These are phyloP conservation scores for Passalora sequoiae DNA, from an alignment of 2,329 filamentous ascomycete genomes.

Conservation along the genomic window DNA sequence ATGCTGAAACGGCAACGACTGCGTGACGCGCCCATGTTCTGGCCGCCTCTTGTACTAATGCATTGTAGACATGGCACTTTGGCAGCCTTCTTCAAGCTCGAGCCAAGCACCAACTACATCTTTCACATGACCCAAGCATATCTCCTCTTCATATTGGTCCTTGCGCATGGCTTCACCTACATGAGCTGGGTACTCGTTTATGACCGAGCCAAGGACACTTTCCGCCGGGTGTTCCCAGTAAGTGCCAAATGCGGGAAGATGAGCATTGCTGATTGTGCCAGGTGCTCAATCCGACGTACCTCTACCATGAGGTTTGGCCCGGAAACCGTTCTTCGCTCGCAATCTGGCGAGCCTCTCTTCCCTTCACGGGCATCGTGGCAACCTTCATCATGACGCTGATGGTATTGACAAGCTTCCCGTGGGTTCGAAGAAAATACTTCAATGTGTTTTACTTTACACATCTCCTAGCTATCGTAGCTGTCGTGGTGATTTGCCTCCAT, in stretches of 20 bases:
- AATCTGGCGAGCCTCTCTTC: slow-evolving; percentile 15
- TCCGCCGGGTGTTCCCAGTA: slow-evolving; percentile 10
- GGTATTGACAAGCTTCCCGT: slow-evolving; percentile 14
- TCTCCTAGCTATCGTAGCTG: slow-evolving; percentile 12
- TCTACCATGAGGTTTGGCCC: slow-evolving; percentile 17
- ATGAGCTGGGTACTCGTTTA: slow-evolving; percentile 7
- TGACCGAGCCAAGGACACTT: slow-evolving; percentile 2
- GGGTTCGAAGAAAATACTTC: slow-evolving; percentile 14
- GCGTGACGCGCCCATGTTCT: no score
- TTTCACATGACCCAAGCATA: slow-evolving; percentile 16
- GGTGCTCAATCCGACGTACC: slow-evolving; percentile 17
- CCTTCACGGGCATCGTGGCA: slow-evolving; percentile 15
- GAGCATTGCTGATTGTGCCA: no score
- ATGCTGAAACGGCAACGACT: no score
- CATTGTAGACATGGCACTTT: slow-evolving; percentile 14
- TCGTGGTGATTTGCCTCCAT: slow-evolving; percentile 17
- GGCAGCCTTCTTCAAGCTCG: slow-evolving; percentile 15
- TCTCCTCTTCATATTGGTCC: slow-evolving; percentile 6
- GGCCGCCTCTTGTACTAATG: no score
- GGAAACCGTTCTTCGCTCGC: slow-evolving; percentile 11
- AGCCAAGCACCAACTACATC: slow-evolving; percentile 7
- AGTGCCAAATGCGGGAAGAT: no score
- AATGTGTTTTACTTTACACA: slow-evolving; percentile 20
- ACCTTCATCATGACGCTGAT: slow-evolving; percentile 16
- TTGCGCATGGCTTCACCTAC: slow-evolving; percentile 10